Evolutionary conservation across 768 basidiomycete species (phyloP).

Genomic region (Tulasnella calospora): DNA sequence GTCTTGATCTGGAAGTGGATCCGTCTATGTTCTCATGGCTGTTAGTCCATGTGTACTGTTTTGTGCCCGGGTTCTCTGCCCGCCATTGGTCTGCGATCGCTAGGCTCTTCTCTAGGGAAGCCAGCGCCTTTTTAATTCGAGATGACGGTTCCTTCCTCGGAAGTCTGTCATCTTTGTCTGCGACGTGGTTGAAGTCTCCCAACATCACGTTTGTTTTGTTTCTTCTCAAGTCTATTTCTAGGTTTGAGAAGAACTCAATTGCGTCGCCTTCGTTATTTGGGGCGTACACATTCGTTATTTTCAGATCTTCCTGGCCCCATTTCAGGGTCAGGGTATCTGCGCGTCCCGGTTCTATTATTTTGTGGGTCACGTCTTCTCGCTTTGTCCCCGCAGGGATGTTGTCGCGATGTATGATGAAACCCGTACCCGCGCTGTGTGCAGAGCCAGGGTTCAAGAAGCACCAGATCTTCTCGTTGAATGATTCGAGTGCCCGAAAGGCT

Average conservation of each 20-base stretch:
- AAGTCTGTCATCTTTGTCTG: neutral
- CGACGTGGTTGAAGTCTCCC: slow-evolving; percentile 10
- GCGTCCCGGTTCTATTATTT: neutral
- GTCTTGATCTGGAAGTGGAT: neutral
- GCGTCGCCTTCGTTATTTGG: neutral
- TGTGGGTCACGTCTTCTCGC: neutral
- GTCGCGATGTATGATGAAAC: neutral
- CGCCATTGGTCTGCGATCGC: neutral
- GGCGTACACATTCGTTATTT: neutral
- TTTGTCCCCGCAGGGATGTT: neutral
- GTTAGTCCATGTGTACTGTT: neutral
- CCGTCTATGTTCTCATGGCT: neutral
- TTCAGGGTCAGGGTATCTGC: neutral
- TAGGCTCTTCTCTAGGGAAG: neutral
- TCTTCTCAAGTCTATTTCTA: neutral
- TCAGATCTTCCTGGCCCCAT: neutral
- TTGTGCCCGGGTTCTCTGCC: neutral
- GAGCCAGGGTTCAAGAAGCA: neutral
- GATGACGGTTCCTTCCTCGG: neutral
- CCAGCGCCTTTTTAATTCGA: neutral
- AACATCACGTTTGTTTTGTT: neutral
- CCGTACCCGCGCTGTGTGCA: neutral
- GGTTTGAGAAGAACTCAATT: neutral
- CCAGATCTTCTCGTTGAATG: neutral
- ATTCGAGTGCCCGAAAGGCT: neutral